Base-by-base conservation (phyloP, 805 yeast genomes). In the Clavispora santaluciae region DNA sequence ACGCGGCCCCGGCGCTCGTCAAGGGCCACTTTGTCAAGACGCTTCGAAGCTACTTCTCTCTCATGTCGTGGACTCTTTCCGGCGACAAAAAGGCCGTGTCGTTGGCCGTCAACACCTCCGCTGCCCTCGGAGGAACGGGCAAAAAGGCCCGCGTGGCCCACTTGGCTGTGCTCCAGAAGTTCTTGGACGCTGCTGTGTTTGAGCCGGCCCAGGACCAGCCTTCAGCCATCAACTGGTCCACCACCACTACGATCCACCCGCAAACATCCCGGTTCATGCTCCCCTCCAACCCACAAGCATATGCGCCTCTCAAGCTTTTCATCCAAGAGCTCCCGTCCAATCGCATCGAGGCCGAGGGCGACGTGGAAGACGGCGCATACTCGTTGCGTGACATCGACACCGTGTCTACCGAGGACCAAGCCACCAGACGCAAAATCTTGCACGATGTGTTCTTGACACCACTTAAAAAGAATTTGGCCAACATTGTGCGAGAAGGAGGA, bases 11-110 rank as follows among this genome's bases (percentile, higher is more conserved):
- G 33, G 69, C 83, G 6, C 60, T 86, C 10, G 76, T 80, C 6
- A 72, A 82, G 39, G 68, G 79, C 16, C 73, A 80, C 38, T 89
- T 88, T 78, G 71, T 76, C 36, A 85, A 86, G 57, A 70, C 90
- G 6, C 60, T 93, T 41, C 73, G 74, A 42, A 76, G 84, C 34
- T 79, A 78, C 49, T 78, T 85, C 61, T 77, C 83, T 17, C 68
- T 90, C 15, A 59, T 91, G 51, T 83, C 86, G 23, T 90, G 96
- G 96, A 73, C 79, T 0, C 59, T 76, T 36, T 64, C 57, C 12
- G 64, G 59, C 20, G 68, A 61, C 40, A 64, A 65, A 40, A 58
- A 59, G 41, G 57, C 68, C 2, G 53, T 60, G 10, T 61, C 68
- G 4, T 41, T 66, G 15, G 70, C 70, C 7, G 55, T 63, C 24